Percentiles rank a stretch among this genome's conserved stretches.
These are phyloP conservation scores for Sugiyamaella paludigena DNA, from an alignment of 1,139 yeast species.

Conservation along the genomic window DNA sequence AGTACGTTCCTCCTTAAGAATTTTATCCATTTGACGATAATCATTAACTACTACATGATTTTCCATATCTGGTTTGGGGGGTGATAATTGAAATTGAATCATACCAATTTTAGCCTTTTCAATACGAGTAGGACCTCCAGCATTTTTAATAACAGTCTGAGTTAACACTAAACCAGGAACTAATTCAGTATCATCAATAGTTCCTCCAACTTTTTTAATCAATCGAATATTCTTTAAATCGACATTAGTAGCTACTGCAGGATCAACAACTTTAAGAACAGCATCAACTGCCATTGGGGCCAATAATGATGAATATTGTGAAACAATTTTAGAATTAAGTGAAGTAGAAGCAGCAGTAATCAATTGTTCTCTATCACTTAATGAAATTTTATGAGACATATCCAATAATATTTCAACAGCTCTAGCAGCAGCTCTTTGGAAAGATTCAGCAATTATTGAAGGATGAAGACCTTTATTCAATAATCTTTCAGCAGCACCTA, in stretches of 20 bases:
- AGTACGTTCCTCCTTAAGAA: constrained; percentile 94
- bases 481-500: constrained; percentile 91
- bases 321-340: constrained; percentile 88
- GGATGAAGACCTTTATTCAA: constrained; percentile 94
- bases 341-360: constrained; percentile 94
- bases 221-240: constrained; percentile 86
- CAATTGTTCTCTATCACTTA: constrained; percentile 75
- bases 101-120: constrained; percentile 93
- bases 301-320: constrained; percentile 79
- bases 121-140: constrained; percentile 94
- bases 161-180: constrained; percentile 92
- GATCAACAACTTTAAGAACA: constrained; percentile 70
- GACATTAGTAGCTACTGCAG: constrained; percentile 59
- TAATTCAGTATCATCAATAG: constrained; percentile 93
- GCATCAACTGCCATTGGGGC: constrained; percentile 96
- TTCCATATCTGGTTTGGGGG: constrained; percentile 99
- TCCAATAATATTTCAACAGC: constrained; percentile 81
- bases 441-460: constrained; percentile 88
- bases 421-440: constrained; percentile 88
- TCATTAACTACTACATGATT: constrained; percentile 96
- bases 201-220: constrained; percentile 93
- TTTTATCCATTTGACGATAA: constrained; percentile 98
- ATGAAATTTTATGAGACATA: constrained; percentile 75
- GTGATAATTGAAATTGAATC: constrained; percentile 93
- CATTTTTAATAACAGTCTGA: constrained; percentile 81